A percentile compares a stretch with the other conserved stretches of the same genome.
Conservation (phyloP, 2,329 filamentous ascomycete genomes). For the Phoma herbarum region DNA sequence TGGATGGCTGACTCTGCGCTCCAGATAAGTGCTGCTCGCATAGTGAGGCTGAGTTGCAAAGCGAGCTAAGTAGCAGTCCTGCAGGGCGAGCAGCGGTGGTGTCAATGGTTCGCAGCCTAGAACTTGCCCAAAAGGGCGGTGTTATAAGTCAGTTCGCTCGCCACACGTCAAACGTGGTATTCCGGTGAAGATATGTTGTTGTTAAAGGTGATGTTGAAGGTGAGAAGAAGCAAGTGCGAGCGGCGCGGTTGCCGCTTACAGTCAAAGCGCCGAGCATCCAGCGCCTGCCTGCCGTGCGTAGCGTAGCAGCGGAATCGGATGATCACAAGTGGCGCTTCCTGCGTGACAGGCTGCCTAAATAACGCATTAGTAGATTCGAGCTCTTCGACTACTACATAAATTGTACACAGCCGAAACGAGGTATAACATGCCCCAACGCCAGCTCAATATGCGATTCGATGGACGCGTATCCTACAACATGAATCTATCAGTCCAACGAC, state of each 20-base stretch:
- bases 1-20: not conserved
- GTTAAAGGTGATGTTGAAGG: not conserved
- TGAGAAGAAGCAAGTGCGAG: not conserved
- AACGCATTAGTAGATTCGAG: slow-evolving; percentile 3
- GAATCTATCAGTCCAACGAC: slow-evolving; percentile 19
- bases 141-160: not conserved
- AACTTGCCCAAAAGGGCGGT: not conserved
- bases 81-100: not conserved
- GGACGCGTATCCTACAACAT: not conserved
- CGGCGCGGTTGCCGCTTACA: not conserved
- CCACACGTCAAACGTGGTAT: not conserved
- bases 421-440: not conserved
- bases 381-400: slow-evolving; percentile 2
- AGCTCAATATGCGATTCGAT: not conserved
- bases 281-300: not conserved
- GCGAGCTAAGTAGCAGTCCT: not conserved
- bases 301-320: not conserved
- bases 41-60: not conserved
- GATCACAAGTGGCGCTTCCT: not conserved
- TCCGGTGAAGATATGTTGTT: not conserved
- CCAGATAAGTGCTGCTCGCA: not conserved
- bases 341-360: not conserved
- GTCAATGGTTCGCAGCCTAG: not conserved
- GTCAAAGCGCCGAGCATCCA: not conserved
- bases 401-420: not conserved